Evolutionary conservation across 768 basidiomycete genomes (phyloP).

Genomic region (Phaffia australis): DNA sequence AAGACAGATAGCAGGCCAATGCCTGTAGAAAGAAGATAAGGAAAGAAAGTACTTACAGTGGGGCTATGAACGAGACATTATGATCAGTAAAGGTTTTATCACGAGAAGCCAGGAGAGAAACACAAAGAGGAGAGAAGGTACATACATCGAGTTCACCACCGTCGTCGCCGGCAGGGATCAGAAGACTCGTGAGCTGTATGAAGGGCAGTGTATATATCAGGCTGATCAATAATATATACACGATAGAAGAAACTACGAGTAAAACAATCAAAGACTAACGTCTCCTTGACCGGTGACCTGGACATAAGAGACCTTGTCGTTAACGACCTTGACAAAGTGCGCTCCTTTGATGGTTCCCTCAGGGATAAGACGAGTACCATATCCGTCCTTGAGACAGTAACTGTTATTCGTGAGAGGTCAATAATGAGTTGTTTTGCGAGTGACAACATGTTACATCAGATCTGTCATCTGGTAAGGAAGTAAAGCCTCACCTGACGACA

Average conservation of each 20-base stretch:
- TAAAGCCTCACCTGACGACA: conserved; percentile 44
- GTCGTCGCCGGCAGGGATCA: background rate
- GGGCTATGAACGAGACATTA: conserved; percentile 44
- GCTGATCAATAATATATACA: conserved; percentile 56
- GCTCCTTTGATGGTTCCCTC: conserved; percentile 30
- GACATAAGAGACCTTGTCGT: conserved; percentile 29
- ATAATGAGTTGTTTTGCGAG: background rate
- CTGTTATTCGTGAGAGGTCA: background rate
- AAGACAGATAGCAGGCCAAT: too few species aligned
- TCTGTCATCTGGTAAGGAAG: background rate
- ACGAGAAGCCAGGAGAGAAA: background rate
- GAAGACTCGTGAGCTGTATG: background rate
- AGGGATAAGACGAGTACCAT: conserved; percentile 32
- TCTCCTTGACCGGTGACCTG: conserved; percentile 52
- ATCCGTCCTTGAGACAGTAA: conserved; percentile 55
- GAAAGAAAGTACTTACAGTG: conserved; percentile 37
- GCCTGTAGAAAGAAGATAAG: background rate
- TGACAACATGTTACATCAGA: background rate
- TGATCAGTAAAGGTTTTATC: conserved; percentile 25
- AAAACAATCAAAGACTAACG: conserved; percentile 53
- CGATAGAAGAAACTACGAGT: conserved; percentile 53
- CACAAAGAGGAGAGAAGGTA: background rate
- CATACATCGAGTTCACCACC: background rate
- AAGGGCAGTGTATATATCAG: conserved; percentile 39
- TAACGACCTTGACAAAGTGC: conserved; percentile 29